Base-by-base conservation (phyloP, 1,284 basidiomycete genomes). In the Leccinum solheimii region DNA sequence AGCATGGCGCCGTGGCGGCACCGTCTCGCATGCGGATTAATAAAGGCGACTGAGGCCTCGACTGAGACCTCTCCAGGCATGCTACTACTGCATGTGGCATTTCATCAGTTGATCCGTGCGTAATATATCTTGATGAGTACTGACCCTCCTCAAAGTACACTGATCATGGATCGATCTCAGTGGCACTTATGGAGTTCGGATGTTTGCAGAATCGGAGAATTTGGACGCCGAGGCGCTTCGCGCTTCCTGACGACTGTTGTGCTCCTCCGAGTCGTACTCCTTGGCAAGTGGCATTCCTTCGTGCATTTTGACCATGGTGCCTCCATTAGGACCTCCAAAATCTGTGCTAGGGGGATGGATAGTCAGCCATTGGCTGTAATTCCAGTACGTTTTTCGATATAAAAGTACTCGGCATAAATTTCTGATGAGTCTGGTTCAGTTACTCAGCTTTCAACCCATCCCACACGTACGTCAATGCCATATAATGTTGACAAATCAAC, bases 1-100 rank as follows among this genome's bases (percentile, higher is more conserved):
- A n/a, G 9, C n/a, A 63, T 65, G 68, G 67, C 59, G 61, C 43
- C 43, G 55, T 59, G 63, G 56, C 43, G 54, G 16, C 14, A 16
- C 3, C 11, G 13, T 13, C 4, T 34, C 16, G 8, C 49, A 19
- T 8, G 13, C 19, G 56, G 34, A 23, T 23, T 16, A 13, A 51
- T 57, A 45, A 45, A 43, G 40, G 40, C 5, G 5, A 5, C 14
- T 19, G 43, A 11, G 43, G 9, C n/a, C 40, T 43, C n/a, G n/a
- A 43, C 38, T 19, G 10, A 43, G 3, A 2, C n/a, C 40, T 19
- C 53, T 43, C n/a, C 13, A 49, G 57, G 30, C 49, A 38, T 34
- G 10, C 10, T 19, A 10, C 3, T 21, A 43, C 19, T n/a, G 38
- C 49, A 52, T 23, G 61, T 56, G 60, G 53, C 38, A 4, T 10